Evolutionary conservation across 225 moss, liverwort and hornwort species (phyloP).

Genomic region (Asterella californica): DNA sequence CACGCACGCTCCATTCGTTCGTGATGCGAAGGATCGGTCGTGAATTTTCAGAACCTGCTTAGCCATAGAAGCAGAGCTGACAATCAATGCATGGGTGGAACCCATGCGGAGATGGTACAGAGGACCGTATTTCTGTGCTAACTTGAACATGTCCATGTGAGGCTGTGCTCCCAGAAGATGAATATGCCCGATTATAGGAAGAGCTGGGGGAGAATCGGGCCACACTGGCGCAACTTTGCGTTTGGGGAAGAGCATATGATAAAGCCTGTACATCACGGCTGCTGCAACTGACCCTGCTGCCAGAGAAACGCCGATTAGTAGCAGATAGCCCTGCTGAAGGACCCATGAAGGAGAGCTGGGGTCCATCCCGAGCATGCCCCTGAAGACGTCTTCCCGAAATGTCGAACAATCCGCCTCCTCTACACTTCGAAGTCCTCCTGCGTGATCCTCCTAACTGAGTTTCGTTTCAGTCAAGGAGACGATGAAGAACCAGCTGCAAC

Average conservation of each 20-base stretch:
- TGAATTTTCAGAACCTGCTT: slow-evolving; percentile 30
- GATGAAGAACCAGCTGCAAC: too few relatives aligned
- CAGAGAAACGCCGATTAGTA: not conserved
- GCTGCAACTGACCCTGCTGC: not conserved
- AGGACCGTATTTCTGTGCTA: slow-evolving; percentile 17
- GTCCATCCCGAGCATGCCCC: not conserved
- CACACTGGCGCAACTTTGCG: not conserved
- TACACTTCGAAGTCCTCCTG: too few relatives aligned
- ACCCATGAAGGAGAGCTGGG: not conserved
- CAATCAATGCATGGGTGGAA: slow-evolving; percentile 15
- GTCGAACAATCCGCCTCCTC: too few relatives aligned
- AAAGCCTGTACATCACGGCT: not conserved
- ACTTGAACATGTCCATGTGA: slow-evolving; percentile 13
- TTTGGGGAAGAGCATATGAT: not conserved
- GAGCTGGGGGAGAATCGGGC: slow-evolving; percentile 11
- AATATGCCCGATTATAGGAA: slow-evolving; percentile 25
- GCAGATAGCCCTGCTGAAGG: not conserved
- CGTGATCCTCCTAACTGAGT: too few relatives aligned
- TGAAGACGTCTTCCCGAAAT: not conserved
- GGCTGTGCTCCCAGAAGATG: slow-evolving; percentile 21
- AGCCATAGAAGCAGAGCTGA: slow-evolving; percentile 26
- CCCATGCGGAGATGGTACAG: slow-evolving; percentile 27
- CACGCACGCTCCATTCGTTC: slow-evolving; percentile 9
- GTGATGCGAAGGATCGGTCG: slow-evolving; percentile 25
- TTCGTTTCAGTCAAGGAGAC: too few relatives aligned